Evolutionary conservation across 1,284 basidiomycete species (phyloP).

Genomic region (Lignosus rhinocerotis): DNA sequence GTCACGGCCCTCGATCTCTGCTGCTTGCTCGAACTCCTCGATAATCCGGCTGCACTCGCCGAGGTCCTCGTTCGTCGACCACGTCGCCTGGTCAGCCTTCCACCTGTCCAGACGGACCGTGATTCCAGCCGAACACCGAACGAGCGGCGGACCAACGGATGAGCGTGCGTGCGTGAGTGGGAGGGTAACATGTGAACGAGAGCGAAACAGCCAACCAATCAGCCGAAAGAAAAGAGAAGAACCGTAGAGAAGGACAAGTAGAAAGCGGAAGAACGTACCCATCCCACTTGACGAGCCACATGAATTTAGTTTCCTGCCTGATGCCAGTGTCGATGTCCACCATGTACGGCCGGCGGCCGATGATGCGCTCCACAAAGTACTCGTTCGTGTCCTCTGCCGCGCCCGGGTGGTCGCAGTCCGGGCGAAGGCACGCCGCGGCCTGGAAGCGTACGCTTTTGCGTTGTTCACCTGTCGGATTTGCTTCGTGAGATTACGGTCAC

Average conservation of each 20-base stretch:
- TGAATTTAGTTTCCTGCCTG: conserved; percentile 5
- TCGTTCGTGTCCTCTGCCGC: conserved; percentile 19
- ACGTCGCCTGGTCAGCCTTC: conserved; percentile 19
- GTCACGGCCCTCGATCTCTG: conserved; percentile 19
- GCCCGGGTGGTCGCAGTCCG: conserved; percentile 21
- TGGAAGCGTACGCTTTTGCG: conserved; percentile 12
- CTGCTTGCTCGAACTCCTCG: conserved; percentile 20
- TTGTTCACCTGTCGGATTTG: conserved; percentile 3
- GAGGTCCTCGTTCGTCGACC: conserved; percentile 16
- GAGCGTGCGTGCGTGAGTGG: too few species aligned
- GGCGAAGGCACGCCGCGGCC: conserved; percentile 20
- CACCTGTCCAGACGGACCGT: conserved; percentile 4
- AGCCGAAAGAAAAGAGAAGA: not conserved
- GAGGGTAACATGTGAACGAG: not conserved
- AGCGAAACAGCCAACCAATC: not conserved
- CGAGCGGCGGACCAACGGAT: not conserved
- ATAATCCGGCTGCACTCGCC: conserved; percentile 20
- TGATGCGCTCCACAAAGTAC: conserved; percentile 26
- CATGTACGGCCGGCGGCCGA: conserved; percentile 20
- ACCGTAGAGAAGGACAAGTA: not conserved
- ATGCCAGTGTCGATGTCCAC: conserved; percentile 6
- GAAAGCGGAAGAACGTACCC: conserved; percentile 17
- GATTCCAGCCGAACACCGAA: not conserved
- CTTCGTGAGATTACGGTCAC: not conserved
- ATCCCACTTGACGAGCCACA: conserved; percentile 24